Evolutionary conservation across 163 green algal genomes (phyloP), one percentile per base, ranked within the genome.

Genomic region (Scenedesmus sp.): DNA sequence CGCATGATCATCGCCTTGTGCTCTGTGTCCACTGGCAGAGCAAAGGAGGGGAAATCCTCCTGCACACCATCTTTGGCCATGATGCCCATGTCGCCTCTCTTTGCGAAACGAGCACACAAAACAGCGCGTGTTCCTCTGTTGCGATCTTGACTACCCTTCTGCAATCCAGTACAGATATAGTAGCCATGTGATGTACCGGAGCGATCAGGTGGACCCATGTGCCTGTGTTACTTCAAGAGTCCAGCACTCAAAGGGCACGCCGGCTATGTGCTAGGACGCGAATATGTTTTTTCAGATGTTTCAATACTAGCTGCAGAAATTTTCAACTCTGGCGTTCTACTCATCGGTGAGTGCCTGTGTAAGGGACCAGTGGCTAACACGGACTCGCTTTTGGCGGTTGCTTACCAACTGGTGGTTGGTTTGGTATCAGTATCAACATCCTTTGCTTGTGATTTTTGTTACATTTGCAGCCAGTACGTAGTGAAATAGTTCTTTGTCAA

Each of bases 21-120:
- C 92, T 98, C 96, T 13, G 61, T 94, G 84, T 98, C 96, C 0
- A 98, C 93, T 1, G 94, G 95, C 79, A 91, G 30, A 1, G n/a
- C 44, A 3, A 91, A 91, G 6, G 24, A 78, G n/a, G 81, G 44
- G 43, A 85, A 68, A 22, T 59, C 43, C 26, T 85, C 79, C 9
- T 40, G 26, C 43, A 61, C 79, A 9, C 3, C 35, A 40, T 84
- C 40, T 33, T 84, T 56, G 78, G 3, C 43, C 37, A n/a, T n/a
- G 78, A 84, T 42, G 78, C 78, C 78, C 78, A 84, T 84, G 4
- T 4, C 33, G 44, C 22, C 78, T 53, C 13, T 40, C 0, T 76
- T 37, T 40, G 65, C 65, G 30, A 9, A n/a, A 37, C 0, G 30
- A 40, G 30, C 26, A 16, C 3, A 40, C 30, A 40, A 3, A 18